A percentile compares a stretch with the other conserved stretches of the same genome.
phyloP scores from a whole-genome alignment of 2,329 filamentous ascomycete genomes.

The Cephalotrichum gorgonifer region DNA sequence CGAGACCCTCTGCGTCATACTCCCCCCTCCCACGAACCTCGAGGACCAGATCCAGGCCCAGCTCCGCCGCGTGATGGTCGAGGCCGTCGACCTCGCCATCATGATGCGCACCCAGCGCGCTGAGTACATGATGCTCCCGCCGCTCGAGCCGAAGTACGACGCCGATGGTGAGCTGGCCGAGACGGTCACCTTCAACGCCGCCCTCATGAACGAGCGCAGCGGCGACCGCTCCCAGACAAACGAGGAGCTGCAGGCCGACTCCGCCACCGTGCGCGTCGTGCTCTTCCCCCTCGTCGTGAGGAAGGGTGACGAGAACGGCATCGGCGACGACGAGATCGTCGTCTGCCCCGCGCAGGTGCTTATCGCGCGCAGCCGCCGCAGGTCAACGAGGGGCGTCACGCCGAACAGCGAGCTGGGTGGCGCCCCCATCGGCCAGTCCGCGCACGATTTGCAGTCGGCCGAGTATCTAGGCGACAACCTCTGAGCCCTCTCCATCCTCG shows the following conservation, averaged over 20 bases:
- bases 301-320: conserved; percentile 79
- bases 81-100: conserved; percentile 82
- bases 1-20: conserved; percentile 69
- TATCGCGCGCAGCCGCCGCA: conserved; percentile 43
- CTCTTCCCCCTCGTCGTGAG: conserved; percentile 95
- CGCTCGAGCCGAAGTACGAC: conserved; percentile 89
- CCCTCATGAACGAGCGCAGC: conserved; percentile 88
- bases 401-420: conserved; percentile 44
- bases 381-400: conserved; percentile 23
- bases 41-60: conserved; percentile 75
- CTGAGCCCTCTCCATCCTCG: not conserved
- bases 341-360: conserved; percentile 93
- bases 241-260: conserved; percentile 67
- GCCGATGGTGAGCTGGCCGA: conserved; percentile 80
- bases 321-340: conserved; percentile 88
- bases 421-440: conserved; percentile 25
- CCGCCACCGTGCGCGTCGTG: conserved; percentile 77
- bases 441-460: conserved; percentile 13
- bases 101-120: conserved; percentile 96
- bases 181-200: conserved; percentile 84
- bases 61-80: conserved; percentile 74
- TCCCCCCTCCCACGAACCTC: conserved; percentile 75
- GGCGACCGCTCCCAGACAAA: conserved; percentile 51
- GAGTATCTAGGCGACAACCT: conserved; percentile 20
- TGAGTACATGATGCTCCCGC: conserved; percentile 97